These are phyloP conservation scores for Metschnikowia amazonensis DNA, from an alignment of 805 yeast species.

Conservation along the genomic window DNA sequence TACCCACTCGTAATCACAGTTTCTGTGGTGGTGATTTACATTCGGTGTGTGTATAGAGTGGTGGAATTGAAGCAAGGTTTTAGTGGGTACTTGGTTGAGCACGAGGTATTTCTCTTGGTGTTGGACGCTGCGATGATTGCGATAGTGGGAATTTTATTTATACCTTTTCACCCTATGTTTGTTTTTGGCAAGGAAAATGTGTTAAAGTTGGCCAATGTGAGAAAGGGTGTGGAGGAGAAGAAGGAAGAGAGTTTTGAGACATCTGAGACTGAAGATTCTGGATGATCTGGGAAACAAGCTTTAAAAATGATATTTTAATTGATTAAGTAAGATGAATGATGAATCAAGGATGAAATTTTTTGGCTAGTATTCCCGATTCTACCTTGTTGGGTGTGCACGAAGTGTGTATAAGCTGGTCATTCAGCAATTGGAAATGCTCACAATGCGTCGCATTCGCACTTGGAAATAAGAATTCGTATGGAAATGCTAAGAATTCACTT, in stretches of 20 bases:
- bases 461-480: no score
- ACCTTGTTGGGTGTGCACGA: no score
- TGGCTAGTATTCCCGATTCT: no score
- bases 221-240: neutral
- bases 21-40: conserved; percentile 33
- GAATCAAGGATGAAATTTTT: no score
- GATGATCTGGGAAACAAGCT: no score
- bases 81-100: conserved; percentile 32
- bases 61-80: conserved; percentile 41
- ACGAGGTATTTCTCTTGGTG: conserved; percentile 36
- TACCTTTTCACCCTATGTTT: conserved; percentile 40
- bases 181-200: conserved; percentile 28
- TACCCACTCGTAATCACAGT: conserved; percentile 33
- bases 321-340: no score
- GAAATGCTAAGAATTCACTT: no score
- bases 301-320: no score
- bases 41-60: conserved; percentile 38
- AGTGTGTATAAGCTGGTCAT: no score
- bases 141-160: conserved; percentile 30
- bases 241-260: neutral
- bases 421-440: no score
- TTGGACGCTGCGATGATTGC: conserved; percentile 40
- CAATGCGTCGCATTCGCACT: no score
- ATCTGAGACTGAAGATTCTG: no score
- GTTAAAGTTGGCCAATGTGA: conserved; percentile 12